Evolutionary conservation across 2,329 filamentous ascomycete genomes (phyloP).

Genomic region (Simplicillium sp.): DNA sequence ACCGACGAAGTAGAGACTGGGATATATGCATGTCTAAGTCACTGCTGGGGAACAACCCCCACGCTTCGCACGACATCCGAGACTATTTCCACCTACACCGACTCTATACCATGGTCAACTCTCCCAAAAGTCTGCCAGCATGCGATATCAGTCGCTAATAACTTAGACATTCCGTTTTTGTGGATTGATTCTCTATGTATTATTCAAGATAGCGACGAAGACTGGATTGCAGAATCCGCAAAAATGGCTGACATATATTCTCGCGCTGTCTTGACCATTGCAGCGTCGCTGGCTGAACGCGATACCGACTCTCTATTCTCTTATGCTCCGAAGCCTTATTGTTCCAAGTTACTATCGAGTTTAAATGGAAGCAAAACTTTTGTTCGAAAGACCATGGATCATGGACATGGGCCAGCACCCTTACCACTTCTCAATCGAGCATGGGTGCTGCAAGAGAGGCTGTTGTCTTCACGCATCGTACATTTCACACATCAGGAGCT

Average conservation of each 20-base stretch:
- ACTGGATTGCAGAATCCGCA: slow-evolving; percentile 1
- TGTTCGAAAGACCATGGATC: no score
- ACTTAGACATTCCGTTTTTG: no score
- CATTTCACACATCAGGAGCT: slow-evolving; percentile 10
- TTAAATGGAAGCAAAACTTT: no score
- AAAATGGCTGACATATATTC: slow-evolving; percentile 1
- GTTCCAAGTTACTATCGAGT: background rate
- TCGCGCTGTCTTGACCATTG: background rate
- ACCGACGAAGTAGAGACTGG: no score
- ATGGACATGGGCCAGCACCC: background rate
- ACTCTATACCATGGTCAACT: no score
- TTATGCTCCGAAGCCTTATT: background rate
- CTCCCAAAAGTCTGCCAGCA: no score
- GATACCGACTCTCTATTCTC: background rate
- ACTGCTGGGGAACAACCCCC: no score
- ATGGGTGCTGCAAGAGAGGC: slow-evolving; percentile 14
- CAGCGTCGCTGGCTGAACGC: background rate
- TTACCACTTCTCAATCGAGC: slow-evolving; percentile 9
- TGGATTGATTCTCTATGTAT: background rate
- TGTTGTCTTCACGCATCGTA: slow-evolving; percentile 10
- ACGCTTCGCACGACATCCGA: no score
- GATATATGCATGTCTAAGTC: no score
- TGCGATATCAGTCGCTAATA: no score
- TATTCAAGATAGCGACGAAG: background rate
- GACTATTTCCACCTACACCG: no score